phyloP scores from a whole-genome alignment of 805 yeast genomes.

The Cyberlindnera petersonii region DNA sequence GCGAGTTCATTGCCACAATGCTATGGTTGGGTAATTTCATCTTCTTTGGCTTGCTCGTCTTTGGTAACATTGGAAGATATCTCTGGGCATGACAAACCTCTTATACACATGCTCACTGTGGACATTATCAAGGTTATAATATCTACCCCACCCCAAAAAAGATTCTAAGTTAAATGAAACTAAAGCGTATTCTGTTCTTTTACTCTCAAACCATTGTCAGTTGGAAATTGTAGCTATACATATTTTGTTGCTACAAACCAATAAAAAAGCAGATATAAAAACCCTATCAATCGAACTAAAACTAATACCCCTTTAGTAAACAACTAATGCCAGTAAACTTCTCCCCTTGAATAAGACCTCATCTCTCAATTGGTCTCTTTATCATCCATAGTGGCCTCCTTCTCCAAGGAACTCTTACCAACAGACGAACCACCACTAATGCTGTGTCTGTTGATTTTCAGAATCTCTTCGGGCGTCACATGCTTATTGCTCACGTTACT shows the following conservation, averaged over 20 bases:
- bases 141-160: too few relatives aligned
- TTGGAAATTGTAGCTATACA: not conserved
- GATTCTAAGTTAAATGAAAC: too few relatives aligned
- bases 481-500: constrained; percentile 22
- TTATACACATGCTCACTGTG: too few relatives aligned
- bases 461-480: constrained; percentile 43
- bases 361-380: constrained; percentile 5
- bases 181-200: too few relatives aligned
- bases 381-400: constrained; percentile 36
- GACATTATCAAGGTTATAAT: too few relatives aligned
- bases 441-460: constrained; percentile 56
- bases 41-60: constrained; percentile 60
- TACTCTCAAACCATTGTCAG: too few relatives aligned
- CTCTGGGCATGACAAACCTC: constrained; percentile 35
- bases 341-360: too few relatives aligned
- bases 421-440: constrained; percentile 48
- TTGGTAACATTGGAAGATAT: constrained; percentile 66
- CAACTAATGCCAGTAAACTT: not conserved
- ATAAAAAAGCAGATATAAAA: not conserved
- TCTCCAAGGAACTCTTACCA: constrained; percentile 48
- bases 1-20: constrained; percentile 36
- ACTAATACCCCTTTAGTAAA: not conserved
- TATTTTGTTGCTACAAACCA: not conserved
- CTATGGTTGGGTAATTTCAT: constrained; percentile 60
- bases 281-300: not conserved